Conservation (phyloP, 2,329 filamentous ascomycete species). For the Albophoma yamanashiensis region DNA sequence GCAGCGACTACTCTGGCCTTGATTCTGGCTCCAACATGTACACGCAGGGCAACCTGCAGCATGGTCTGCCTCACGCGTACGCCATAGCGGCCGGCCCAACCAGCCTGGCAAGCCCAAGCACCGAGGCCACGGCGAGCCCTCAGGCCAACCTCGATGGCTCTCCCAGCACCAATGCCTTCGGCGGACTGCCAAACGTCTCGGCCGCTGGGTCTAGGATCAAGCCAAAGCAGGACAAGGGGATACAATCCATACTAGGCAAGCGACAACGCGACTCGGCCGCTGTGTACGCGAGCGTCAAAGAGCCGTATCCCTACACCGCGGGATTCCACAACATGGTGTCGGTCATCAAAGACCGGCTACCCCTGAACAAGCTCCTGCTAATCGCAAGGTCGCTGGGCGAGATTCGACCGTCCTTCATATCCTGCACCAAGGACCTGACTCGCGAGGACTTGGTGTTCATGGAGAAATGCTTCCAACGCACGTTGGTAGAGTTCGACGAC, state of each 20-base stretch:
- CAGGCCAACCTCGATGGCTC: conserved; percentile 49
- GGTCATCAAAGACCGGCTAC: conserved; percentile 69
- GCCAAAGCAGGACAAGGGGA: conserved; percentile 29
- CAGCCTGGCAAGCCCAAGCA: conserved; percentile 53
- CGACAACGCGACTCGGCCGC: conserved; percentile 63
- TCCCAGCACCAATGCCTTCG: conserved; percentile 19
- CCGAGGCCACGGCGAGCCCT: conserved; percentile 51
- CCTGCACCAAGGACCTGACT: conserved; percentile 81
- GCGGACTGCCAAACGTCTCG: conserved; percentile 13
- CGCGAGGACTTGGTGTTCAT: conserved; percentile 88
- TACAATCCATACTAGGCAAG: conserved; percentile 46
- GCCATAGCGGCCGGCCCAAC: conserved; percentile 53
- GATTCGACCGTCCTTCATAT: conserved; percentile 87
- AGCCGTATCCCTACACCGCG: conserved; percentile 83
- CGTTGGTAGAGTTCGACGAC: conserved; percentile 85
- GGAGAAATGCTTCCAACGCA: conserved; percentile 94
- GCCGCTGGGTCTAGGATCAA: conserved; percentile 26
- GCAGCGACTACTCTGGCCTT: conserved; percentile 41
- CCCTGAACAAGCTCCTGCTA: conserved; percentile 62
- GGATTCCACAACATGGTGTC: conserved; percentile 84
- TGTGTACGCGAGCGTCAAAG: conserved; percentile 81
- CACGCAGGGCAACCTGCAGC: conserved; percentile 47
- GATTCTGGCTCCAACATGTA: conserved; percentile 40
- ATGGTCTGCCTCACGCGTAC: conserved; percentile 54
- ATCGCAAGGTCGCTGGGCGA: conserved; percentile 83